Evolutionary conservation across 805 yeast genomes (phyloP), one percentile per base, ranked within the genome.

Genomic region (Candida wancherniae): DNA sequence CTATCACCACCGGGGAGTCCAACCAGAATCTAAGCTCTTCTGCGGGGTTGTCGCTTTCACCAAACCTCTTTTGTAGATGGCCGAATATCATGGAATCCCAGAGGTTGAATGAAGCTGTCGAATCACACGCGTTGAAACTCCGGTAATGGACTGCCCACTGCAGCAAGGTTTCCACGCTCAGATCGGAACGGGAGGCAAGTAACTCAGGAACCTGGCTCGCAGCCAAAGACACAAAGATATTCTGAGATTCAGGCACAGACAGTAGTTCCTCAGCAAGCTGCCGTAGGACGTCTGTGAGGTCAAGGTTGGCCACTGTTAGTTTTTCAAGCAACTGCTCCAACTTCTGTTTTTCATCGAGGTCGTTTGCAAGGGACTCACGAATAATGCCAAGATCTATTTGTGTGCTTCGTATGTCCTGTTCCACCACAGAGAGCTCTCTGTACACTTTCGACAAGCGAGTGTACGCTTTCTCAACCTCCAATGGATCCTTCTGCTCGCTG

Each of bases 351-450:
- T 39, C 31, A 5, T 18, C 20, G 7, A 10, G 20, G 6, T 39
- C 37, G 6, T 15, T 8, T 14, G 24, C 26, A 9, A 39, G 29
- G 12, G 28, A 11, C 14, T 4, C 4, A 16, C 28, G 35, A 15
- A 26, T 13, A 17, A 29, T 34, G n/a, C 9, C 33, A 13, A 26
- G 24, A 11, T 39, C 43, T 28, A 24, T 15, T 9, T 19, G 17
- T 12, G 30, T 15, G 11, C 15, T 19, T 2, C 22, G 19, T 16
- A 31, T 22, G 15, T 38, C 39, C 20, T 26, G 22, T 6, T 31
- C 37, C 9, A 50, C 22, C 1, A 28, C 36, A 6, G 42, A 45
- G 16, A 47, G 23, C n/a, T 50, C 47, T 2, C 35, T 31, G 21
- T 43, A 40, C 1, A 51, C 28, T 9, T 19, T 17, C 1, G 37